Evolutionary conservation across 73 alveolate species (phyloP), one percentile per base, ranked within the genome.

Genomic region (Loxodes magnus): DNA sequence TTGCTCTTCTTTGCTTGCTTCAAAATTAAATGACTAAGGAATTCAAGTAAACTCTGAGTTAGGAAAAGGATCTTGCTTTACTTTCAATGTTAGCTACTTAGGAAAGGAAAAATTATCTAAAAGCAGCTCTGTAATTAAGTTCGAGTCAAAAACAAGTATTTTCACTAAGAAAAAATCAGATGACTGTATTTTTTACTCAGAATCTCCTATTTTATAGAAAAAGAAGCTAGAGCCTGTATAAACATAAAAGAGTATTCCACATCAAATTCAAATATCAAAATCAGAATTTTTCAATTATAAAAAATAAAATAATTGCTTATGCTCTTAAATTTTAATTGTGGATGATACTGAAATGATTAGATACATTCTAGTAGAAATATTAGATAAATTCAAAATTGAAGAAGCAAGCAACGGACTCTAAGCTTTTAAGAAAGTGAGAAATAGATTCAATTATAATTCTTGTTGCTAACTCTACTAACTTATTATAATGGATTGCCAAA

Each of bases 51-150:
- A 39, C 10, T 39, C 53, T 16, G 30, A 1, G 14, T 15, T 10
- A 39, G 53, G 53, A 16, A n/a, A 16, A 39, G 53, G 53, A 0
- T 39, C 53, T 9, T 39, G 35, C 19, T 39, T 39, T 2, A 0
- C 22, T 15, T 39, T 39, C 19, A 16, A 6, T 39, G 53, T 39
- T 39, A 29, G 19, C 9, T 10, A 17, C 2, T 39, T 39, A n/a
- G n/a, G n/a, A 16, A 29, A 39, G 19, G 30, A 2, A 16, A 2
- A 39, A 3, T 10, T 15, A 39, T 39, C 30, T 39, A 16, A 9
- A 1, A 15, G 48, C 6, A n/a, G 9, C 19, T 23, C 35, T n/a
- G 9, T 2, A 9, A 16, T n/a, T n/a, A n/a, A n/a, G n/a, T n/a
- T n/a, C n/a, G n/a, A n/a, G n/a, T n/a, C n/a, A 16, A 29, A n/a